Evolutionary conservation across 257 asterid genomes (phyloP).

Genomic region (Primulina tabacum): DNA sequence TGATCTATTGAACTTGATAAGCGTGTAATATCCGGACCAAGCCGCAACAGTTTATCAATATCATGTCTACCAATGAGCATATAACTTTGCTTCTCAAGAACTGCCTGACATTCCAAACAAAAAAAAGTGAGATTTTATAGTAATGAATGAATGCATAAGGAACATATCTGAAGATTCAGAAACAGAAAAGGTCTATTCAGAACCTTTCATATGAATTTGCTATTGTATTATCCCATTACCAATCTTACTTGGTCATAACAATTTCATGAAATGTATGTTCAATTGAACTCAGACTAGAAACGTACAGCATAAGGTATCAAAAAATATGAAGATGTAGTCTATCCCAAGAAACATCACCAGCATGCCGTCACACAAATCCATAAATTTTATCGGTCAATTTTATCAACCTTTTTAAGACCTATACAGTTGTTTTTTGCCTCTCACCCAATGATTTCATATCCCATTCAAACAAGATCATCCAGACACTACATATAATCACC

Average conservation of each 20-base stretch:
- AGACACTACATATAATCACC: conserved; percentile 15
- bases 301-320: not conserved
- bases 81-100: conserved; percentile 98
- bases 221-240: conserved; percentile 7
- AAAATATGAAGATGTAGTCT: not conserved
- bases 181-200: not conserved
- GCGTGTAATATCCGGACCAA: conserved; percentile 82
- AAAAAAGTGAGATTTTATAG: conserved; percentile 18
- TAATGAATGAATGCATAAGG: conserved; percentile 20
- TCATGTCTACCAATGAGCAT: conserved; percentile 99
- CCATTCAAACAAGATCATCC: conserved; percentile 11
- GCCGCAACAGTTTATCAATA: conserved; percentile 78
- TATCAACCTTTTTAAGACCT: conserved; percentile 13
- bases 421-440: conserved; percentile 7
- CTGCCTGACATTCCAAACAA: conserved; percentile 70
- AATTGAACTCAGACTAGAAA: not conserved
- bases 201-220: conserved; percentile 17
- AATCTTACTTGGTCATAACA: conserved; percentile 14
- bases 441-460: conserved; percentile 4
- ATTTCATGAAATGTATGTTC: conserved; percentile 9
- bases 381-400: not conserved
- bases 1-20: conserved; percentile 60
- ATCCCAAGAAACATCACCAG: no score
- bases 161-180: conserved; percentile 25
- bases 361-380: no score